Evolutionary conservation across 2,329 filamentous ascomycete species (phyloP).

Genomic region (Epichloe aotearoae): DNA sequence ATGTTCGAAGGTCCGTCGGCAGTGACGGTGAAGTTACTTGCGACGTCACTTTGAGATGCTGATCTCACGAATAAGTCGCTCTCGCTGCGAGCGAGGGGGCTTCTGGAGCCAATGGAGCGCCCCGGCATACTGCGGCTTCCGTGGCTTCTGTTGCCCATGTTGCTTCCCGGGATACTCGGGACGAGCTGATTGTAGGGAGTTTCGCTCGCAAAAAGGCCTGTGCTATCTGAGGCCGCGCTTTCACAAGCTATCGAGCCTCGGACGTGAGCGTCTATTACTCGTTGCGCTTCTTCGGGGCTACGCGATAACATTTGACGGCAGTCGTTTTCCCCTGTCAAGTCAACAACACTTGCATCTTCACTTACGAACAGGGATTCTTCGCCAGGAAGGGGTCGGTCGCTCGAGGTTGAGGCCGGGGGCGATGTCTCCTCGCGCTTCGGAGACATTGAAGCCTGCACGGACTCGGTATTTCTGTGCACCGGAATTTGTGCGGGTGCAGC

Average conservation of each 20-base stretch:
- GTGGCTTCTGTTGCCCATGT: background rate
- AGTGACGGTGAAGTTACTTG: background rate
- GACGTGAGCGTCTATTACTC: background rate
- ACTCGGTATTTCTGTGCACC: background rate
- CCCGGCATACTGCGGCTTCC: background rate
- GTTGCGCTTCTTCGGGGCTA: background rate
- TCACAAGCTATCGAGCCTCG: background rate
- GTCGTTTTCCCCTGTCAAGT: background rate
- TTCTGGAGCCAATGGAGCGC: background rate
- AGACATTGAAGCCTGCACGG: background rate
- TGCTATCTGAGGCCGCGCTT: background rate
- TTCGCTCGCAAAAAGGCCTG: background rate
- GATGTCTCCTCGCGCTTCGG: background rate
- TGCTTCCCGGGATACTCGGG: background rate
- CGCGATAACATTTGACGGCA: background rate
- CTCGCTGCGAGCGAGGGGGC: background rate
- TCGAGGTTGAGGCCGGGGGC: background rate
- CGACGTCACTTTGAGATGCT: background rate
- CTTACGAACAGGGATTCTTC: conserved; percentile 2
- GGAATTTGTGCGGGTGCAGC: background rate
- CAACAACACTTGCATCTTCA: background rate
- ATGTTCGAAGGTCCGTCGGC: background rate
- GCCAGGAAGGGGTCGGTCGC: background rate
- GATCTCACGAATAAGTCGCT: background rate
- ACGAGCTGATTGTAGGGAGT: background rate